phyloP scores from a whole-genome alignment of 352 stramenopile genomes.

The Thalassiosira oceanica region DNA sequence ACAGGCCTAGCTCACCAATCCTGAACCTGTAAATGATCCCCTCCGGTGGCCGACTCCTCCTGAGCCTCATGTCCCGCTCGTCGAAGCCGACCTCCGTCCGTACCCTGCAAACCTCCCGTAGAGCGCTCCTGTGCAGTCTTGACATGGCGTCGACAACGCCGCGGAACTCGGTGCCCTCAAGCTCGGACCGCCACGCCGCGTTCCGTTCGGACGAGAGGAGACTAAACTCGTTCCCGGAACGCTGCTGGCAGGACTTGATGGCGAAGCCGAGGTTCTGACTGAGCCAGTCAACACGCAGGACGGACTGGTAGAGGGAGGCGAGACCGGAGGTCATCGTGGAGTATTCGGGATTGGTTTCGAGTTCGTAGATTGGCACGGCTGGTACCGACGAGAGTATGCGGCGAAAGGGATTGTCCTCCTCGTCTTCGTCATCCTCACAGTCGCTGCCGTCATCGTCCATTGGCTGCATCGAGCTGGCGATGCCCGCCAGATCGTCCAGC shows the following conservation, averaged over 20 bases:
- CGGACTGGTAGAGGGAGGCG: conserved; percentile 55
- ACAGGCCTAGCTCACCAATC: too few species aligned
- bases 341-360: conserved; percentile 31
- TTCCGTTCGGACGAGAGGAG: too few species aligned
- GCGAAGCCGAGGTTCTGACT: conserved; percentile 54
- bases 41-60: conserved; percentile 4
- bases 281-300: conserved; percentile 73
- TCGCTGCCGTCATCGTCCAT: too few species aligned
- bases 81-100: conserved; percentile 67
- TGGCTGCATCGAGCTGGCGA: too few species aligned
- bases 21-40: conserved; percentile 63
- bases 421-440: too few species aligned
- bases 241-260: conserved; percentile 62
- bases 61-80: conserved; percentile 39
- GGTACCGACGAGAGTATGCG: conserved; percentile 70
- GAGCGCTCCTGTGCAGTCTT: conserved; percentile 62
- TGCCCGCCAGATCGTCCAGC: conserved; percentile 19
- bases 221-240: conserved; percentile 49
- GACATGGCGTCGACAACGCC: conserved; percentile 61
- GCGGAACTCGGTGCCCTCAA: conserved; percentile 57
- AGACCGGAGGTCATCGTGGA: conserved; percentile 33
- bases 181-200: conserved; percentile 71
- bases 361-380: conserved; percentile 58
- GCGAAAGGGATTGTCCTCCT: conserved; percentile 4
- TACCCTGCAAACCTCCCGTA: conserved; percentile 77